Base-by-base conservation (phyloP, 805 yeast species). In the Lachancea cidri region DNA sequence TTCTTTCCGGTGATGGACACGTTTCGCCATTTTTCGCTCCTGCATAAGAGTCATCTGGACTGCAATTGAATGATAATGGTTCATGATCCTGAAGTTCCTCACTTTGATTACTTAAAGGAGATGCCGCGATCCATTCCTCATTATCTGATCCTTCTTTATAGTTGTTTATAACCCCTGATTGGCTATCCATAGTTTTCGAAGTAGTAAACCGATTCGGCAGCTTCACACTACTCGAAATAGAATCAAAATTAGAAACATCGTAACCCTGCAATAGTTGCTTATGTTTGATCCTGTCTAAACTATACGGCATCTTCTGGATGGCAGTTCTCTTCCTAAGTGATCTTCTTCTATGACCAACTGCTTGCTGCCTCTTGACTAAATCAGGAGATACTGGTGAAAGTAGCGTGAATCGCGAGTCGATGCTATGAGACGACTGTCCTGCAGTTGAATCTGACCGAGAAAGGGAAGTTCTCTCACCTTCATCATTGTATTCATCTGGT, bases 271-370 rank as follows among this genome's bases (percentile, higher is more conserved):
- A 29, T 4, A 54, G 38, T 24, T 60, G 62, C 36, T 53, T 49
- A 39, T 62, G 64, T 34, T 49, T 57, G 18, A 62, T 47, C 32
- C 63, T 51, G 34, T 62, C 66, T 24, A 62, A 41, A 43, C 64
- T 62, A 36, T 62, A 62, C 3, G 66, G 66, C 52, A 56, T 52
- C 35, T 52, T 56, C 39, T 62, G 66, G n/a, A 62, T 59, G 1
- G 65, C 65, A 18, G 49, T 60, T 24, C 66, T 48, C 39, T 55
- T 52, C 27, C 66, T 43, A n/a, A 62, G 36, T 9, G 51, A 47
- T 36, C 64, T 41, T 33, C 46, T 41, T 20, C 40, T 36, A 17
- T 41, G 32, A 7, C 33, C 24, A 13, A 20, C 27, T 5, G 22
- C 27, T 4, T 35, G 19, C 9, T 19, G 30, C 7, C 7, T 22